Evolutionary conservation across 192 early-diverging fungal genomes (phyloP), one percentile per base, ranked within the genome.

Genomic region (Coemansia sp.): DNA sequence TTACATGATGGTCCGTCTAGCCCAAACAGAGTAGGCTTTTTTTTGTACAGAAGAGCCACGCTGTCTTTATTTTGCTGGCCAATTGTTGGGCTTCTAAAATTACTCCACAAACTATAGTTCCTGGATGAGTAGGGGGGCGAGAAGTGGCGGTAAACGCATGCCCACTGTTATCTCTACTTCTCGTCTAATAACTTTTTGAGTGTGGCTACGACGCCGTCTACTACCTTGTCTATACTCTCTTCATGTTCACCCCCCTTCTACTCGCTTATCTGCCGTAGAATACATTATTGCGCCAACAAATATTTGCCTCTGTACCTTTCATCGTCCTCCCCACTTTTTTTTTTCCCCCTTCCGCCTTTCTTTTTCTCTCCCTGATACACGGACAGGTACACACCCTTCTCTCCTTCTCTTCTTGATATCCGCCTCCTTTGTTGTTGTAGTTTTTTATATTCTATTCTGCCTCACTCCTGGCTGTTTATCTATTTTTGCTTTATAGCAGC

Each of bases 391-490:
- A 20, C 18, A 29, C 9, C 22, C 67, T n/a, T 57, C 12, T 33
- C 47, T 33, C 52, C 20, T 44, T 20, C 55, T 53, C 49, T 70
- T 65, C 40, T 70, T 36, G 31, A 29, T 53, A 34, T 33, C 57
- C 50, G 36, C 38, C 31, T 11, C n/a, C 20, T 33, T 39, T 41
- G 43, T 47, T 61, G n/a, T 70, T 43, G 20, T 43, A 49, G 11
- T 16, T 63, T 63, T 64, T 39, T 52, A 47, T 62, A 61, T 62
- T 62, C 68, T 50, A 49, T 62, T 53, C 15, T 20, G 27, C 27
- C 27, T 27, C 27, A 27, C 27, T 27, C 34, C 18, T 46, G 33
- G 34, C 24, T 15, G 34, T 50, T 64, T 63, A 29, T 7, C 52
- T 38, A 64, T 55, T 43, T 38, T 3, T 31, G 40, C 29, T 44